Conservation (phyloP, 495 filamentous ascomycete species). For the Xylaria venustula region DNA sequence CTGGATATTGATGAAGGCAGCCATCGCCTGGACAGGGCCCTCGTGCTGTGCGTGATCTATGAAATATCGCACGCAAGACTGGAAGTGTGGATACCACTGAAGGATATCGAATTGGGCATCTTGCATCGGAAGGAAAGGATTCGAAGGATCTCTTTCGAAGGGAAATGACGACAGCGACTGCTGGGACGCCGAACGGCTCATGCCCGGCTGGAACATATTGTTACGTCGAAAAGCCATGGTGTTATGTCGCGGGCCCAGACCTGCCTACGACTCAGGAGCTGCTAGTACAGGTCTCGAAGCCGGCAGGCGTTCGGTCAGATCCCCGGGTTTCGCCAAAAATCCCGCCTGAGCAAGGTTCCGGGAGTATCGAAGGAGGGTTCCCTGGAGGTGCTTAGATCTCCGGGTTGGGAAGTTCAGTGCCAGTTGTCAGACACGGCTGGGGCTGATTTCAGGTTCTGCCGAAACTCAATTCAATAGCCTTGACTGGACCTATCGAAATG, state of each 20-base stretch:
- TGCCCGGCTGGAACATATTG: constrained; percentile 22
- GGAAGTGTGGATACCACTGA: constrained; percentile 91
- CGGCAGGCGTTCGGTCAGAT: background rate
- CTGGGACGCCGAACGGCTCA: constrained; percentile 24
- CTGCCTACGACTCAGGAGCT: background rate
- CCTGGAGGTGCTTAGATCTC: background rate
- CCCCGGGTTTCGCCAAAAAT: background rate
- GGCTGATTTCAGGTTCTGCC: background rate
- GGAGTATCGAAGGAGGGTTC: background rate
- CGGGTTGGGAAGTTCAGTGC: background rate
- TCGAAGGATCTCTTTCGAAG: constrained; percentile 18
- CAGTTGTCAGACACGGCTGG: background rate
- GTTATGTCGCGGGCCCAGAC: background rate
- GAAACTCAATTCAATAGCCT: background rate
- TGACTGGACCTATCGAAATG: background rate
- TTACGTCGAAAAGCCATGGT: constrained; percentile 24
- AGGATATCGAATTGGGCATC: constrained; percentile 72
- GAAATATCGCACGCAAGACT: constrained; percentile 90
- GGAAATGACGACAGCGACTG: constrained; percentile 19
- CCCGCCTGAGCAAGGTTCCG: background rate
- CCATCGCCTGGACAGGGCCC: constrained; percentile 78
- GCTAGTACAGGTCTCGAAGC: background rate
- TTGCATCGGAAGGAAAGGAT: constrained; percentile 32
- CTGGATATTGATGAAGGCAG: constrained; percentile 85
- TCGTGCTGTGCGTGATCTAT: constrained; percentile 88